Conservation (phyloP, 2,329 filamentous ascomycete genomes). For the Chalaropsis ovoidea region DNA sequence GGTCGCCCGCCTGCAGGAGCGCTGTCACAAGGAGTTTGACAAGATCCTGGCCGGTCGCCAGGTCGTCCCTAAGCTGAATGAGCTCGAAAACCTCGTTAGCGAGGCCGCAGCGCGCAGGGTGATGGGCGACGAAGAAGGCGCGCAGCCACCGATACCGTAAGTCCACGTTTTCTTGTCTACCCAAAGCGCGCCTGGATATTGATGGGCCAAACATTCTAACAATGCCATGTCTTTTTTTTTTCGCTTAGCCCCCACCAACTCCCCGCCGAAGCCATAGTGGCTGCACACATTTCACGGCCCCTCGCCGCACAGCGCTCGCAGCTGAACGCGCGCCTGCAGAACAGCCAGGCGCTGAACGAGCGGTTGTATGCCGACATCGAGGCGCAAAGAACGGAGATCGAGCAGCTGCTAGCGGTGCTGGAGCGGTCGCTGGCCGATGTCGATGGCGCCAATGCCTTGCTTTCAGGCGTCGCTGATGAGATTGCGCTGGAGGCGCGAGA, state of each 20-base stretch:
- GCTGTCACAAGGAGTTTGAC: constrained; percentile 51
- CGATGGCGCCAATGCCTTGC: constrained; percentile 41
- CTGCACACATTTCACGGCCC: constrained; percentile 46
- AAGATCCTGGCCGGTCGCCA: constrained; percentile 42
- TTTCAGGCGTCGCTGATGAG: constrained; percentile 40
- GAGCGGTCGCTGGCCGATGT: constrained; percentile 47
- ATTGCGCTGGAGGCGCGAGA: constrained; percentile 42
- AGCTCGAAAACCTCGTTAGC: constrained; percentile 46
- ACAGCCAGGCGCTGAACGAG: constrained; percentile 48
- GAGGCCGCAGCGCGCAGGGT: constrained; percentile 39
- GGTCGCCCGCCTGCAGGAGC: constrained; percentile 44
- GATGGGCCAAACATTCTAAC: constrained; percentile 23
- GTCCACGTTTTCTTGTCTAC: constrained; percentile 27
- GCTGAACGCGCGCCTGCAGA: constrained; percentile 49
- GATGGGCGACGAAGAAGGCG: constrained; percentile 28
- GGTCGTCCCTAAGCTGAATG: constrained; percentile 49
- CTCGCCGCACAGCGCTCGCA: constrained; percentile 45
- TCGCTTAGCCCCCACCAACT: constrained; percentile 44
- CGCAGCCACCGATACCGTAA: constrained; percentile 39
- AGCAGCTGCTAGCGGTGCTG: constrained; percentile 40
- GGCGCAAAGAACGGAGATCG: constrained; percentile 47
- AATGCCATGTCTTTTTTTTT: background rate
- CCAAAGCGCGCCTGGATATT: background rate
- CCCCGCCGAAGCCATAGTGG: constrained; percentile 42
- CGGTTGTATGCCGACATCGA: constrained; percentile 43